Percentiles rank a stretch among this genome's conserved stretches.
These are phyloP conservation scores for Excoecaria agallocha DNA, from an alignment of 345 rosid species.

Conservation along the genomic window DNA sequence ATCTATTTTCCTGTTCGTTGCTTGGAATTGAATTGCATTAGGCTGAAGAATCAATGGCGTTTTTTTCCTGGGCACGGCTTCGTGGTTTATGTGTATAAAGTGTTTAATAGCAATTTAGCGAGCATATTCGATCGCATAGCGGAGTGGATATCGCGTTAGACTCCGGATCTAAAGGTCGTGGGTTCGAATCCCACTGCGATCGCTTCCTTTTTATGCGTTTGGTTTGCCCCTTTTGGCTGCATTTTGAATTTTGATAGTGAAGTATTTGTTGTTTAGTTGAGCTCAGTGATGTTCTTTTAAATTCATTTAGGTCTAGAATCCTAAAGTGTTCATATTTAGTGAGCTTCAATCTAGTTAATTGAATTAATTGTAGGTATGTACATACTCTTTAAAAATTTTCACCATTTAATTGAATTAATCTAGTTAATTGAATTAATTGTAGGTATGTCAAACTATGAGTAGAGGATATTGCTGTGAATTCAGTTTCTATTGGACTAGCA, in stretches of 20 bases:
- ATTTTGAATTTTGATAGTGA: not conserved
- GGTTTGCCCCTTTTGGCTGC: not conserved
- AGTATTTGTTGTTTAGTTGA: not conserved
- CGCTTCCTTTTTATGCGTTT: conserved; percentile 14
- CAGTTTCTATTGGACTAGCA: not conserved
- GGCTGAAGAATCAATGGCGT: not conserved
- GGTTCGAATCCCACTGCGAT: conserved; percentile 99
- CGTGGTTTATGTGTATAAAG: not conserved
- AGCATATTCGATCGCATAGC: conserved; percentile 69
- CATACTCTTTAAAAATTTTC: not conserved
- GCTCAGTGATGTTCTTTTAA: not conserved
- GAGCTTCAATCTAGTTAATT: too few species aligned
- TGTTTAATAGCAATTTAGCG: not conserved
- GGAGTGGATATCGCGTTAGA: conserved; percentile 99
- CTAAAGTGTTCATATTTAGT: not conserved
- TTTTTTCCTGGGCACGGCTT: not conserved
- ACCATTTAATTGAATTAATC: not conserved
- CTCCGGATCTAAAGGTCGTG: conserved; percentile 99
- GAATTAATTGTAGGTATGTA: not conserved
- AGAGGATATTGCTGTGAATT: not conserved
- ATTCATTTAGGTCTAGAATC: not conserved
- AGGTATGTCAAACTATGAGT: not conserved
- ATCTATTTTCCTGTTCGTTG: not conserved
- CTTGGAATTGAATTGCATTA: not conserved
- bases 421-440: too few species aligned